A percentile compares a stretch with the other conserved stretches of the same genome.
Conservation (phyloP, 306 rosid genomes). For the Trifolium dubium region DNA sequence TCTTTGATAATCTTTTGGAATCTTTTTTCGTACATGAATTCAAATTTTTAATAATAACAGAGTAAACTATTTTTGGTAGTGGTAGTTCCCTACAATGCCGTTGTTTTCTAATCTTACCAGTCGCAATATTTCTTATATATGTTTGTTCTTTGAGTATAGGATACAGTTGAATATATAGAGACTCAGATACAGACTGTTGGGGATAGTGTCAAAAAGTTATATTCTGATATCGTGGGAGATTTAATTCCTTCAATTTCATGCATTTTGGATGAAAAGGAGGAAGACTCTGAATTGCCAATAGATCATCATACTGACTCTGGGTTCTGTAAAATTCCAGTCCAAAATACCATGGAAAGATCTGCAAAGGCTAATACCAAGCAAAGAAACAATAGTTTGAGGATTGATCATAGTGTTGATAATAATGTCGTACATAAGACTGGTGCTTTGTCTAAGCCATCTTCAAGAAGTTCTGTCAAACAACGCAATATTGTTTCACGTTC, state of each 20-base stretch:
- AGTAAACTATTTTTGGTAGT: conserved; percentile 13
- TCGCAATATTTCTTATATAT: conserved; percentile 11
- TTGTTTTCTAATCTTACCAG: background rate
- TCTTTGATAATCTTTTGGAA: conserved; percentile 30
- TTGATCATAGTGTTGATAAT: conserved; percentile 37
- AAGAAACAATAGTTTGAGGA: conserved; percentile 40
- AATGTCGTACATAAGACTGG: conserved; percentile 28
- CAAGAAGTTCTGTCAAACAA: conserved; percentile 45
- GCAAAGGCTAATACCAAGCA: conserved; percentile 38
- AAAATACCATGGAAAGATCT: conserved; percentile 45
- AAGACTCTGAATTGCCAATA: conserved; percentile 42
- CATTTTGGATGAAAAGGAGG: conserved; percentile 47
- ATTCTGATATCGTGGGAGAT: conserved; percentile 76
- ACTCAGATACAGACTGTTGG: conserved; percentile 84
- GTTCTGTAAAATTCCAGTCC: conserved; percentile 45
- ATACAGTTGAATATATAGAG: conserved; percentile 81
- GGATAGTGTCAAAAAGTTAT: conserved; percentile 73
- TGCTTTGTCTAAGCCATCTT: conserved; percentile 41
- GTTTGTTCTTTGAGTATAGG: conserved; percentile 60
- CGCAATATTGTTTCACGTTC: conserved; percentile 42
- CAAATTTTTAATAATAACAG: conserved; percentile 9
- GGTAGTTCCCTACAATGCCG: conserved; percentile 17
- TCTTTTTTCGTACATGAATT: background rate
- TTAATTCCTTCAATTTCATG: conserved; percentile 56
- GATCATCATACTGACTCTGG: conserved; percentile 49